phyloP scores from a whole-genome alignment of 2,329 filamentous ascomycete genomes.

The Coniochaeta sp. region DNA sequence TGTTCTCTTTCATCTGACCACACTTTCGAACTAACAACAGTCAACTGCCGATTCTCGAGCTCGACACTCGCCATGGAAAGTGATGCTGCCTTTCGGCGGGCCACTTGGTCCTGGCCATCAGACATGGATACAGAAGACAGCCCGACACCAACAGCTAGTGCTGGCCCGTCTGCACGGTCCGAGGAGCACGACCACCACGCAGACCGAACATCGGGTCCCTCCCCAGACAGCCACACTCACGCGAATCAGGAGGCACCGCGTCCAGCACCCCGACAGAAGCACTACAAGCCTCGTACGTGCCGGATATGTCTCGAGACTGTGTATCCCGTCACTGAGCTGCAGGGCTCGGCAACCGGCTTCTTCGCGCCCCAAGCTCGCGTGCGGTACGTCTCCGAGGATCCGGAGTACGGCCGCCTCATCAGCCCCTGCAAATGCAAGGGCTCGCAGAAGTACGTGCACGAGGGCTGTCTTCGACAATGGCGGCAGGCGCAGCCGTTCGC shows the following conservation, averaged over 20 bases:
- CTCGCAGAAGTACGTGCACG: conserved; percentile 88
- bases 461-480: conserved; percentile 81
- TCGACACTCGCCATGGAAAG: conserved; percentile 9
- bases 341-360: conserved; percentile 25
- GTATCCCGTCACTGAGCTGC: conserved; percentile 38
- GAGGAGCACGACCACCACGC: neutral
- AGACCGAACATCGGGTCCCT: neutral
- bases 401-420: conserved; percentile 68
- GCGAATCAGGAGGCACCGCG: neutral
- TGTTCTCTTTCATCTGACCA: neutral
- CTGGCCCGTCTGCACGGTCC: neutral
- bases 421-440: conserved; percentile 92
- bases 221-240: neutral
- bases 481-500: conserved; percentile 61
- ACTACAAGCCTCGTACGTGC: conserved; percentile 69
- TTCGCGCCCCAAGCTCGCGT: conserved; percentile 22
- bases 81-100: conserved; percentile 1
- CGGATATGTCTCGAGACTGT: conserved; percentile 79
- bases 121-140: conserved; percentile 6
- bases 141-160: neutral
- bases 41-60: neutral
- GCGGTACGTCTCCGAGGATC: conserved; percentile 66
- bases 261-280: conserved; percentile 18
- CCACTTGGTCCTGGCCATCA: conserved; percentile 13
- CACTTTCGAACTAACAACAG: neutral